Conservation (phyloP, 2,329 filamentous ascomycete species). For the Nectriaceae sp. region DNA sequence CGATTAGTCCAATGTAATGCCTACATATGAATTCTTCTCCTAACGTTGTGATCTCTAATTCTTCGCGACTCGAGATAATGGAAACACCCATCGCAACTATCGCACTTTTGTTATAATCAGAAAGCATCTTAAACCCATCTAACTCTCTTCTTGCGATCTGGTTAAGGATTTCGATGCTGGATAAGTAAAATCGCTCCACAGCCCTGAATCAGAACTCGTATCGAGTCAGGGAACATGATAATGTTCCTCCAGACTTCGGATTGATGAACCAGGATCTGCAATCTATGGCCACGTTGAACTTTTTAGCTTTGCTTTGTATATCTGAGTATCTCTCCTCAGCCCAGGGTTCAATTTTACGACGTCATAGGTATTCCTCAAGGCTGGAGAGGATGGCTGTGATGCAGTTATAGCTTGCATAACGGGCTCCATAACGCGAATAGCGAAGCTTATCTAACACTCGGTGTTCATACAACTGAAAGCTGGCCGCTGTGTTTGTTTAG, state of each 20-base stretch:
- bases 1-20: too few relatives aligned
- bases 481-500: constrained; percentile 47
- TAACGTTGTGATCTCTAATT: too few relatives aligned
- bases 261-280: constrained; percentile 56
- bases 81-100: too few relatives aligned
- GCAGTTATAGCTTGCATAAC: constrained; percentile 32
- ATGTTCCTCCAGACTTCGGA: constrained; percentile 46
- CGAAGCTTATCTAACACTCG: constrained; percentile 55
- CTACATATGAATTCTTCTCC: too few relatives aligned
- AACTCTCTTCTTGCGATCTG: too few relatives aligned
- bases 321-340: constrained; percentile 27
- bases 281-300: constrained; percentile 49
- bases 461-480: constrained; percentile 50
- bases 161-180: too few relatives aligned
- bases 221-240: constrained; percentile 55
- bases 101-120: too few relatives aligned
- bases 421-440: constrained; percentile 36
- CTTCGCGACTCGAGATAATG: too few relatives aligned
- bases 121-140: too few relatives aligned
- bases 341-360: constrained; percentile 29
- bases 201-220: constrained; percentile 50
- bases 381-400: too few relatives aligned
- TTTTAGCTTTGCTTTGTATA: constrained; percentile 43
- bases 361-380: constrained; percentile 1
- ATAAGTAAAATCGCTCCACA: too few relatives aligned